Evolutionary conservation across 495 filamentous ascomycete species (phyloP), one percentile per base, ranked within the genome.

Genomic region (Lichina pygmaea): DNA sequence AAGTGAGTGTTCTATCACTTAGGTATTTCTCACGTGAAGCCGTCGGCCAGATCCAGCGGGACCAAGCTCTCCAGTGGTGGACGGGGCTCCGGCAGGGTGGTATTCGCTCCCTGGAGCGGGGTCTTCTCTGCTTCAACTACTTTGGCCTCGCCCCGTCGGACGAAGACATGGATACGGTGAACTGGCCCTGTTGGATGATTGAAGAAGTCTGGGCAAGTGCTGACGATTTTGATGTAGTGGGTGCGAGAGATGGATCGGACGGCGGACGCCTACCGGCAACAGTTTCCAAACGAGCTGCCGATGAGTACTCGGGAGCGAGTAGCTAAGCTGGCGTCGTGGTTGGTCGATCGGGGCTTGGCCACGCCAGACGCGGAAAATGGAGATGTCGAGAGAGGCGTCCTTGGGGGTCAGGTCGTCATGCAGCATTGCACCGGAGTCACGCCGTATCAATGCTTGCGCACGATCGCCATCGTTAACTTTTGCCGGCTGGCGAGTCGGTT

Each of bases 341-440:
- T 95, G 40, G 65, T 69, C 39, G 55, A 56, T 2, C 65, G 76
- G 34, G 69, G 77, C 32, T 65, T 92, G 45, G 74, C 68, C 0
- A 85, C 83, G 7, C 70, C 86, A 34, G 52, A 61, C 13, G 57
- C 65, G 10, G 70, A 71, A n/a, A 54, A 61, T 10, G 68, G 24
- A 24, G 24, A 24, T 4, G 24, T 74, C 30, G 93, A 91, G 53
- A 73, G 77, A 47, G 73, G 75, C 41, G 54, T 97, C 24, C 73
- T 80, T 48, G 91, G 94, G 52, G 86, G 76, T 49, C 80, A 91
- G 44, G 70, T 97, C 45, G 81, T 83, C 8, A 62, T 85, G 33
- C 73, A 72, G 7, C 52, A 81, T 41, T 62, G 60, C 16, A 66
- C 76, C 37, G 50, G 55, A 8, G 60, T 63, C 0, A 82, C 91